Percentiles rank a stretch among this genome's conserved stretches.
Conservation (phyloP, 192 early-diverging fungal species). For the Endogone sp. region DNA sequence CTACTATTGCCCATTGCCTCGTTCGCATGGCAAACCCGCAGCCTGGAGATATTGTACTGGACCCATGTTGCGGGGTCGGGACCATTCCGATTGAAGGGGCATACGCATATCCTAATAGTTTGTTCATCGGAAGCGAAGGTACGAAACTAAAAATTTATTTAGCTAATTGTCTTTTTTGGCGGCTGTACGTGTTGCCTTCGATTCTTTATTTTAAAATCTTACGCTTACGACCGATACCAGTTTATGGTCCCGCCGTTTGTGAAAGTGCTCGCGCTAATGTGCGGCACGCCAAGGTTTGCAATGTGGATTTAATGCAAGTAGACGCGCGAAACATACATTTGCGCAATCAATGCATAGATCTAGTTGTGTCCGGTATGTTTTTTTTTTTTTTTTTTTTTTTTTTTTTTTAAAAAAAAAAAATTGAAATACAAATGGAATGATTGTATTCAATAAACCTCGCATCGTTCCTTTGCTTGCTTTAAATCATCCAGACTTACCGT, state of each 20-base stretch:
- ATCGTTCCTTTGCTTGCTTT: too few species aligned
- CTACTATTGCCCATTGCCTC: slow-evolving; percentile 38
- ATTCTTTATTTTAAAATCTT: too few species aligned
- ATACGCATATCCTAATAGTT: slow-evolving; percentile 22
- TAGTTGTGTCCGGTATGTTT: slow-evolving; percentile 19
- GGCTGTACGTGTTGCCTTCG: too few species aligned
- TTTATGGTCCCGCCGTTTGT: slow-evolving; percentile 11
- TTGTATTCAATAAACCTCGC: too few species aligned
- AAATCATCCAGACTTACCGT: slow-evolving; percentile 21
- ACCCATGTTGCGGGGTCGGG: slow-evolving; percentile 41
- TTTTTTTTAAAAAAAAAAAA: too few species aligned
- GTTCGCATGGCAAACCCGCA: slow-evolving; percentile 22
- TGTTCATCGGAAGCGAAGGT: slow-evolving; percentile 37
- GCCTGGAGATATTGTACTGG: slow-evolving; percentile 38
- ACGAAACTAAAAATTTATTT: too few species aligned
- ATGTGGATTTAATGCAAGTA: slow-evolving; percentile 18
- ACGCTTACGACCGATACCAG: too few species aligned
- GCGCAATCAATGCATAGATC: slow-evolving; percentile 22
- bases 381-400: too few species aligned
- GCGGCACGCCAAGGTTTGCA: slow-evolving; percentile 5
- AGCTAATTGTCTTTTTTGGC: too few species aligned
- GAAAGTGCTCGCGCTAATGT: slow-evolving; percentile 20
- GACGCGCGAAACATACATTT: slow-evolving; percentile 20
- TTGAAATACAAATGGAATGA: too few species aligned
- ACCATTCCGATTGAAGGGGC: slow-evolving; percentile 37